Conservation (phyloP, 306 rosid genomes). For the Medicago ruthenica region DNA sequence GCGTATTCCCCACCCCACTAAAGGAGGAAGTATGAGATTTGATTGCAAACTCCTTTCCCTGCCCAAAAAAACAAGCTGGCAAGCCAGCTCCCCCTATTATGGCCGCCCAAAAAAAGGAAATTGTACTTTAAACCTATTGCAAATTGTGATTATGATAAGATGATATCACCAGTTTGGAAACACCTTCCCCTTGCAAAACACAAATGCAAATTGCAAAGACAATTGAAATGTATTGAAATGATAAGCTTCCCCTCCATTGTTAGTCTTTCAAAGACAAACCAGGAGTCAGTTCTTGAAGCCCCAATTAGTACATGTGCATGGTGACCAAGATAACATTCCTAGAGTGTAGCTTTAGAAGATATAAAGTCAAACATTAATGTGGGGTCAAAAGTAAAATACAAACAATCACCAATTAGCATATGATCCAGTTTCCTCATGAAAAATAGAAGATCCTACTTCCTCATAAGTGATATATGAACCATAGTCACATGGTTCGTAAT, state of each 20-base stretch:
- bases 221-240: too few species aligned
- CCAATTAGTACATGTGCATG: background rate
- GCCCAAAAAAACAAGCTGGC: background rate
- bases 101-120: background rate
- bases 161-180: background rate
- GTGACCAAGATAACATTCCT: constrained; percentile 12
- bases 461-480: background rate
- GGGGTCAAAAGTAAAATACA: constrained; percentile 26
- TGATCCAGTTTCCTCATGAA: constrained; percentile 4
- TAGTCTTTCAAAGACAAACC: background rate
- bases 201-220: too few species aligned
- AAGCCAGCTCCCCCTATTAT: constrained; percentile 5
- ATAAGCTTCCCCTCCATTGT: constrained; percentile 12
- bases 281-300: constrained; percentile 10
- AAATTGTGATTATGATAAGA: background rate
- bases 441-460: constrained; percentile 23
- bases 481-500: too few species aligned
- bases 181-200: background rate
- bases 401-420: background rate
- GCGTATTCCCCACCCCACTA: background rate
- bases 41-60: constrained; percentile 3
- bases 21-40: background rate
- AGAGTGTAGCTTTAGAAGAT: constrained; percentile 11
- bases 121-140: background rate
- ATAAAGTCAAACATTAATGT: constrained; percentile 12